These are phyloP conservation scores for Aspergillus sp. DNA, from an alignment of 2,329 filamentous ascomycete genomes.

Conservation along the genomic window DNA sequence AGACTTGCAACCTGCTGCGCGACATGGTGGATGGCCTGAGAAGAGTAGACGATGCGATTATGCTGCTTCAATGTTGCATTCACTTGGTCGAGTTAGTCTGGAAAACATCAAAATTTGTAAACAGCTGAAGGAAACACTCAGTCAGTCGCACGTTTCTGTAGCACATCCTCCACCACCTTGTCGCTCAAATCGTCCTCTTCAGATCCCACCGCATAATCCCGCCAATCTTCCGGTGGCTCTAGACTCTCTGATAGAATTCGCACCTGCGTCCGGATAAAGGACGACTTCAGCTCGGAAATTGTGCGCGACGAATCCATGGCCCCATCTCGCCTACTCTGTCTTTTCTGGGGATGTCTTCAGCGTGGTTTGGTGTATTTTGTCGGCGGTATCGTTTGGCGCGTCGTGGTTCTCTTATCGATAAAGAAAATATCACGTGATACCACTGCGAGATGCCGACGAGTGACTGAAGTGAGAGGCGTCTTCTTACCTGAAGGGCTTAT, in stretches of 20 bases:
- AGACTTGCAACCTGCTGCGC: slow-evolving; percentile 48
- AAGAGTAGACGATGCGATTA: slow-evolving; percentile 46
- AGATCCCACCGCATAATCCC: slow-evolving; percentile 33
- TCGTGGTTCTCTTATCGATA: slow-evolving; percentile 5
- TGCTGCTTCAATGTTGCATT: slow-evolving; percentile 46
- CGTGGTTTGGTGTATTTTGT: not conserved
- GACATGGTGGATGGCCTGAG: slow-evolving; percentile 48
- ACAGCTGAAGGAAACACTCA: not conserved
- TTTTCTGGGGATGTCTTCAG: not conserved
- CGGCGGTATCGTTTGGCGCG: not conserved
- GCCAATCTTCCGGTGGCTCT: slow-evolving; percentile 41
- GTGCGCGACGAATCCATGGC: slow-evolving; percentile 36
- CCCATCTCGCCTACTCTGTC: slow-evolving; percentile 8
- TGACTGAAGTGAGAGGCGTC: too few species aligned
- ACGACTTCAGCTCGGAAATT: slow-evolving; percentile 43
- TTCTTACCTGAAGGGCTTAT: too few species aligned
- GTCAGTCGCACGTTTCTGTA: slow-evolving; percentile 40
- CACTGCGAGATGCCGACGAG: slow-evolving; percentile 1
- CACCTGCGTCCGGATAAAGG: slow-evolving; percentile 45
- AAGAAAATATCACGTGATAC: not conserved
- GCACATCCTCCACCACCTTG: slow-evolving; percentile 42
- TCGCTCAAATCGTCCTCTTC: slow-evolving; percentile 40
- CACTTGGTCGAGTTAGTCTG: slow-evolving; percentile 26
- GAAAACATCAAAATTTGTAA: not conserved
- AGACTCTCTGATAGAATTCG: slow-evolving; percentile 45